A percentile compares a stretch with the other conserved stretches of the same genome.
Evolutionary conservation across 2,329 filamentous ascomycete genomes (phyloP).

Genomic region (Scortechinia acanthostroma): DNA sequence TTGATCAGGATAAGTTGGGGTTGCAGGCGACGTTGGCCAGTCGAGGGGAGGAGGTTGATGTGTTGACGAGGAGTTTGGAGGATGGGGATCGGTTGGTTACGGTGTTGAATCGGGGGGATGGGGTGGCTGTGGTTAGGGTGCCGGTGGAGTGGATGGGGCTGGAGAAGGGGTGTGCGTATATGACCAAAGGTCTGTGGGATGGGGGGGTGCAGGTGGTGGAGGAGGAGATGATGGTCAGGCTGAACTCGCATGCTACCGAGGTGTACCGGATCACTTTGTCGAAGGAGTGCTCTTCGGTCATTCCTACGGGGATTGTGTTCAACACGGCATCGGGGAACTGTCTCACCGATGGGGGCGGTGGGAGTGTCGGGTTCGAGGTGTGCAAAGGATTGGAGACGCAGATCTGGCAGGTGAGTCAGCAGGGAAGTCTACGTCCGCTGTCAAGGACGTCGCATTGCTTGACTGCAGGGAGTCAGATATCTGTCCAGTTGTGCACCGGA

Average conservation of each 20-base stretch:
- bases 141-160: constrained; percentile 25
- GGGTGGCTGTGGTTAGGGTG: constrained; percentile 16
- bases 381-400: constrained; percentile 29
- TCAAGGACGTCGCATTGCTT: too few species aligned
- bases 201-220: constrained; percentile 14
- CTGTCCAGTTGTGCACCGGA: too few species aligned
- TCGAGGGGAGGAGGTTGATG: constrained; percentile 30
- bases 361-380: constrained; percentile 17
- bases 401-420: too few species aligned
- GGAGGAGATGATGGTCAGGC: constrained; percentile 13
- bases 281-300: constrained; percentile 11
- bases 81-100: constrained; percentile 37
- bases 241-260: constrained; percentile 27
- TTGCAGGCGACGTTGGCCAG: constrained; percentile 37
- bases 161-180: constrained; percentile 12
- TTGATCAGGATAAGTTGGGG: constrained; percentile 30
- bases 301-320: constrained; percentile 38
- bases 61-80: constrained; percentile 33
- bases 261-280: constrained; percentile 30
- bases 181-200: constrained; percentile 29
- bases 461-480: too few species aligned
- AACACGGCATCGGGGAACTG: constrained; percentile 35
- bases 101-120: constrained; percentile 30
- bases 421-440: too few species aligned
- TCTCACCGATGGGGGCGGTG: constrained; percentile 25